Base-by-base conservation (phyloP, 768 basidiomycete species). In the Leccinum ochraceum region DNA sequence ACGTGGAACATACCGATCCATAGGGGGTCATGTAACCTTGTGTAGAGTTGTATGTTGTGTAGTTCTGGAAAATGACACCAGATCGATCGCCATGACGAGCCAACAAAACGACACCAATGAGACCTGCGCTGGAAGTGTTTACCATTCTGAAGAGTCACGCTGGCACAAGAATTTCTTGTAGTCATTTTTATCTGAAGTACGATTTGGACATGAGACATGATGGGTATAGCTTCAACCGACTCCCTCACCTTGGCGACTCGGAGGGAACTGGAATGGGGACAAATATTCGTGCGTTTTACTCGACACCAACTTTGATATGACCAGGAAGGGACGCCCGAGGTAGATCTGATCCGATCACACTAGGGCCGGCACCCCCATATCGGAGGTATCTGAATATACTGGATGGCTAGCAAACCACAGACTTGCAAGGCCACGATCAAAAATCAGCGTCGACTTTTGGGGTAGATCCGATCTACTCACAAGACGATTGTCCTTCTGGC, bases 11-110 rank as follows among this genome's bases (percentile, higher is more conserved):
- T 68, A 87, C 88, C 77, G 87, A 86, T 60, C 90, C 89, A 62
- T 90, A 84, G 60, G 89, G 86, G 28, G 88, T 90, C 60, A 86
- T 83, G 76, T 86, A 83, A 14, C 88, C 83, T 67, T 82, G 79
- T 17, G 82, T 80, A 32, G 81, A 81, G 60, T 83, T 77, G 69
- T 92, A 91, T n/a, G 83, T 87, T 59, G 79, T 74, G 17, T 90
- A 90, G 71, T 91, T 83, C 70, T 92, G 90, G 76, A 81, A 85
- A 68, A 83, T 83, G 64, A 80, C 82, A 6, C 51, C 63, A 63
- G 77, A 75, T 62, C 90, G 86, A 73, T 91, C 90, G 50, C 90
- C 90, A 66, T 91, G 90, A 66, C 90, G 86, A 62, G 84, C 86
- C 67, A 92, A 77, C 69, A 90, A 77, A 63, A 92, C 83, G 62